These are phyloP conservation scores for Cryptosporidium viatorum DNA, from an alignment of 169 alveolate species.

Conservation along the genomic window DNA sequence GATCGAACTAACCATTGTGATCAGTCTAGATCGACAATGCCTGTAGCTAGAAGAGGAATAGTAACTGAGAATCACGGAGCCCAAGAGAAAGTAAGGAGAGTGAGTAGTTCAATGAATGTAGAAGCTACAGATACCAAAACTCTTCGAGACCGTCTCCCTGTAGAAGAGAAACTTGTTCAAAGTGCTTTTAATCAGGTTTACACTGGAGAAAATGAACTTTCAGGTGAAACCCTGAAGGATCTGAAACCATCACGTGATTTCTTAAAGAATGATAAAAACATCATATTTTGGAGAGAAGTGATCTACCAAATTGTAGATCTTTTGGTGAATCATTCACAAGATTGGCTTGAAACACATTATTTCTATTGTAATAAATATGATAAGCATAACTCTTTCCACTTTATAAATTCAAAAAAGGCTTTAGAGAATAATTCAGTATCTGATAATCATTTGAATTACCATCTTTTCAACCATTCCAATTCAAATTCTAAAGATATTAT, in stretches of 20 bases:
- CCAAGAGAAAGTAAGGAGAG: neutral
- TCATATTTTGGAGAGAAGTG: constrained; percentile 57
- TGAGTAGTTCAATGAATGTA: constrained; percentile 31
- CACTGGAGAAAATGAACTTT: neutral
- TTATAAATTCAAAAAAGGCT: too few relatives aligned
- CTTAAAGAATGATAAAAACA: constrained; percentile 11
- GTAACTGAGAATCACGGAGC: neutral
- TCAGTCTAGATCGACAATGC: neutral
- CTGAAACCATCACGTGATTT: neutral
- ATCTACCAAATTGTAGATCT: constrained; percentile 21
- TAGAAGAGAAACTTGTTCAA: neutral
- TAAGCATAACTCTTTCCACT: too few relatives aligned
- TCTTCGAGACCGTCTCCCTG: neutral
- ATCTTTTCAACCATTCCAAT: neutral
- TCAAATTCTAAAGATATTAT: neutral
- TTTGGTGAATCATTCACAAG: constrained; percentile 6
- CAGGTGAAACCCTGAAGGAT: neutral
- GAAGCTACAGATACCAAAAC: neutral
- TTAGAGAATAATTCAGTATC: neutral
- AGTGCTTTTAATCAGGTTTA: neutral
- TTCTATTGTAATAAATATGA: neutral
- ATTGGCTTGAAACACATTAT: neutral
- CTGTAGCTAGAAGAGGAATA: neutral
- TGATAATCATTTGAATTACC: neutral
- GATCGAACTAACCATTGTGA: neutral